Evolutionary conservation across 192 early-diverging fungal species (phyloP).

Genomic region (Rhizophagus clarus): DNA sequence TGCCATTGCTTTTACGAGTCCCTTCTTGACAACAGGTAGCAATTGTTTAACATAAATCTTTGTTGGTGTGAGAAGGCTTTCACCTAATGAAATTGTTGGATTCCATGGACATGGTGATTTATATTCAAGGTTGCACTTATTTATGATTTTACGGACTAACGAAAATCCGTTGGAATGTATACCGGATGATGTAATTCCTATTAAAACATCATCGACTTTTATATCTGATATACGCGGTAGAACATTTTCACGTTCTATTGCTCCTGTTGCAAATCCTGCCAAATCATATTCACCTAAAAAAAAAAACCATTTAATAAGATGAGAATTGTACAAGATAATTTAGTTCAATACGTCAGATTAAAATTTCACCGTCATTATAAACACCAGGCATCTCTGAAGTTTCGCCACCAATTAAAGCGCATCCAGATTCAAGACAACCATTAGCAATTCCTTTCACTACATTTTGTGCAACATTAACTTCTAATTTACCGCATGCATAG

Average conservation of each 20-base stretch:
- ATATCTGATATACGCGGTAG: slow-evolving; percentile 83
- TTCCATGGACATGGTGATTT: slow-evolving; percentile 84
- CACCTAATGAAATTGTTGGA: slow-evolving; percentile 68
- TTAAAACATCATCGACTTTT: slow-evolving; percentile 76
- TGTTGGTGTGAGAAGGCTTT: slow-evolving; percentile 90
- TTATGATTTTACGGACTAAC: slow-evolving; percentile 89
- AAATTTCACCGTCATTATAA: slow-evolving; percentile 60
- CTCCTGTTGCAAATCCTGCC: slow-evolving; percentile 97
- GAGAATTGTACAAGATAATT: neutral
- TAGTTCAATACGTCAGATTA: neutral
- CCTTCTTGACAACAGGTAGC: slow-evolving; percentile 73
- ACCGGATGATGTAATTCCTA: slow-evolving; percentile 95
- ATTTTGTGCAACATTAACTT: slow-evolving; percentile 86
- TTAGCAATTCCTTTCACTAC: slow-evolving; percentile 93
- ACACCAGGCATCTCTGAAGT: slow-evolving; percentile 99
- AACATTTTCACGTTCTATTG: slow-evolving; percentile 87
- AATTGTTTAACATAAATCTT: slow-evolving; percentile 95
- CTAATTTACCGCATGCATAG: slow-evolving; percentile 92
- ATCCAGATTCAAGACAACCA: slow-evolving; percentile 88
- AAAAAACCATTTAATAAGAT: neutral
- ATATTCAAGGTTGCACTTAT: slow-evolving; percentile 70
- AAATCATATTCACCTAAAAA: slow-evolving; percentile 80
- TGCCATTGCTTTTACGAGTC: slow-evolving; percentile 92
- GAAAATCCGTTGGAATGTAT: slow-evolving; percentile 99
- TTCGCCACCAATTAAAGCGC: slow-evolving; percentile 97